Evolutionary conservation across 78 protist species (phyloP).

Genomic region (Pigoraptor vietnamica): DNA sequence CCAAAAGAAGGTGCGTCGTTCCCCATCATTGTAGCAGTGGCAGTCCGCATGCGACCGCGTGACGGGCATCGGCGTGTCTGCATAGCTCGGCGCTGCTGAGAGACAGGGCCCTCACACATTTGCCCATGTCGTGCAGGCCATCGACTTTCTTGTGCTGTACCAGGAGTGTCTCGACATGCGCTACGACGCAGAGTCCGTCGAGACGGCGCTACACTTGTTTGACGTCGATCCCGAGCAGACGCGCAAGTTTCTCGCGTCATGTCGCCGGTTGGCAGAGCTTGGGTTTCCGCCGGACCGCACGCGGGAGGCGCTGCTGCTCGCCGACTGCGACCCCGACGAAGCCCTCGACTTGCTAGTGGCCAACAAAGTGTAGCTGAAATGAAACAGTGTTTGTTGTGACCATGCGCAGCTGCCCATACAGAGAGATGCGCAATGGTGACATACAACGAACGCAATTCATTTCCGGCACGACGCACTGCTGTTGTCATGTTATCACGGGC

Average conservation of each 20-base stretch:
- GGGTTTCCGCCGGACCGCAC: not conserved
- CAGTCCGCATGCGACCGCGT: not conserved
- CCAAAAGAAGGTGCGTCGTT: not conserved
- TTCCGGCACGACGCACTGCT: no score
- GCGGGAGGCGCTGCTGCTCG: not conserved
- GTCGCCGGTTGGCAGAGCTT: not conserved
- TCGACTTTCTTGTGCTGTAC: not conserved
- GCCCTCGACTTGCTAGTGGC: not conserved
- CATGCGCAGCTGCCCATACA: no score
- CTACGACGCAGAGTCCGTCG: not conserved
- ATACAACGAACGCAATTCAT: no score
- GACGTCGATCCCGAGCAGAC: not conserved
- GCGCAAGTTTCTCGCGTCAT: not conserved
- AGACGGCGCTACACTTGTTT: not conserved
- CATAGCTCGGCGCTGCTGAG: no score
- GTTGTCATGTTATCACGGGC: no score
- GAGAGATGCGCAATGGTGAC: no score
- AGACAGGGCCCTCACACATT: no score
- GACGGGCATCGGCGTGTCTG: no score
- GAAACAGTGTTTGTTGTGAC: no score
- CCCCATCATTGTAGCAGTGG: not conserved
- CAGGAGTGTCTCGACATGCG: not conserved
- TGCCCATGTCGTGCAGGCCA: not conserved
- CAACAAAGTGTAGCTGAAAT: not conserved
- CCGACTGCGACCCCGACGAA: not conserved